Base-by-base conservation (phyloP, 192 early-diverging fungal species). In the Gaertneriomyces semiglobifer region DNA sequence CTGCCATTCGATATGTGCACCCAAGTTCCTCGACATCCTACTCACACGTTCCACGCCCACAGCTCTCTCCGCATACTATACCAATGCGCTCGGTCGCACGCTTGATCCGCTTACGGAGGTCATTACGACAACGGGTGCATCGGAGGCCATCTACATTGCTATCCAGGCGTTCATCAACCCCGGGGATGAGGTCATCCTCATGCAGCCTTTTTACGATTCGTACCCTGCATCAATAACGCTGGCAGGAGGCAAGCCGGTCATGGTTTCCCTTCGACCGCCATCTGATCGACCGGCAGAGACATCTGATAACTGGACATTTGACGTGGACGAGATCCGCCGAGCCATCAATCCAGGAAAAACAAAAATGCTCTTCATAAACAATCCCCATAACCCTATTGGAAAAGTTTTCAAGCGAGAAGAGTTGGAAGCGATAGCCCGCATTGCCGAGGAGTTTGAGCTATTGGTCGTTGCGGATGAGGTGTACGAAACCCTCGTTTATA, bases 171-270 rank as follows among this genome's bases (percentile, higher is more conserved):
- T 81, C 58, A 70, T 97, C 63, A 81, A 93, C 73, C 86, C 88
- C 18, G 88, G 85, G 4, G 84, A 90, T 58, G 93, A 95, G 60
- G 93, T 92, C 43, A 92, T 98, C 56, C 75, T 93, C 56, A 94
- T 98, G 86, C 92, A 95, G 77, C 95, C 95, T 3, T 94, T 91
- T 68, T 98, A 96, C 78, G 95, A 98, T 72, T 89, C 89, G 79
- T 98, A 98, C 71, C 77, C 77, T 33, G 79, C 82, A 25, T 64
- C 77, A 1, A 85, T 96, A 53, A 81, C 80, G 9, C 89, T 98
- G 82, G 89, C 90, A 33, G 93, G 93, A 50, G 95, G 93, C 10
- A 80, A 80, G 12, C 92, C 93, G 6, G 89, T 93, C 2, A 90
- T 88, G 56, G 91, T 94, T 7, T 89, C 89, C n/a, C 82, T 98